These are phyloP conservation scores for Ganoderma meredithae DNA, from an alignment of 1,284 basidiomycete species.

Conservation along the genomic window DNA sequence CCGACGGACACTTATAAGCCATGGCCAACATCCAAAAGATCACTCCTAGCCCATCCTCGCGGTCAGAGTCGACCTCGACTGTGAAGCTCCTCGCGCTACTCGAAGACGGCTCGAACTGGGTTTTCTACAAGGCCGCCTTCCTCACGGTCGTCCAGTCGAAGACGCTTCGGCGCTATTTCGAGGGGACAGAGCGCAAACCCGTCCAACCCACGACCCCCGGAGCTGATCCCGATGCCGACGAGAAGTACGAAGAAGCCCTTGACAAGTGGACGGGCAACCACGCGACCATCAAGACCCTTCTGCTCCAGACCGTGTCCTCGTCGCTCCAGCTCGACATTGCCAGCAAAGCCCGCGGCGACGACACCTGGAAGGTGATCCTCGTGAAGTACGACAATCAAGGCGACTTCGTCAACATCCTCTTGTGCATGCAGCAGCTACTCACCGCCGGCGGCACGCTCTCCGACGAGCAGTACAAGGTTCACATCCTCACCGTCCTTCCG, in stretches of 20 bases:
- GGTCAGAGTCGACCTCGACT: slow-evolving; percentile 5
- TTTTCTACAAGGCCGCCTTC: slow-evolving; percentile 26
- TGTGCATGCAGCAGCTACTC: slow-evolving; percentile 18
- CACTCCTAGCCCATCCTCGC: not conserved
- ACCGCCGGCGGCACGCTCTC: slow-evolving; percentile 20
- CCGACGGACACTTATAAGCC: too few relatives aligned
- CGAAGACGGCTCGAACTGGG: slow-evolving; percentile 27
- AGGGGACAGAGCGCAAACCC: slow-evolving; percentile 15
- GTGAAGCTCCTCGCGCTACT: slow-evolving; percentile 17
- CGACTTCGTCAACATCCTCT: slow-evolving; percentile 23
- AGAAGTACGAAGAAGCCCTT: slow-evolving; percentile 21
- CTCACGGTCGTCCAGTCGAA: slow-evolving; percentile 17
- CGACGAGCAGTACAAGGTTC: slow-evolving; percentile 24
- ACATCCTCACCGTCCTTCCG: slow-evolving; percentile 21
- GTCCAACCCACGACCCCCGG: slow-evolving; percentile 12
- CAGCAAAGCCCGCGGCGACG: slow-evolving; percentile 3
- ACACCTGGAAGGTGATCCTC: slow-evolving; percentile 12
- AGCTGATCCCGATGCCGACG: slow-evolving; percentile 23
- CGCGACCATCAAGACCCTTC: slow-evolving; percentile 19
- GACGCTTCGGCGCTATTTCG: slow-evolving; percentile 24
- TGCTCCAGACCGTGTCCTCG: slow-evolving; percentile 19
- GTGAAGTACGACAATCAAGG: slow-evolving; percentile 26
- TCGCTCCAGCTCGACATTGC: slow-evolving; percentile 24
- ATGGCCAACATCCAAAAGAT: not conserved
- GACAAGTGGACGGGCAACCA: slow-evolving; percentile 27